Conservation (phyloP, 345 rosid genomes). For the Brassica nigra region DNA sequence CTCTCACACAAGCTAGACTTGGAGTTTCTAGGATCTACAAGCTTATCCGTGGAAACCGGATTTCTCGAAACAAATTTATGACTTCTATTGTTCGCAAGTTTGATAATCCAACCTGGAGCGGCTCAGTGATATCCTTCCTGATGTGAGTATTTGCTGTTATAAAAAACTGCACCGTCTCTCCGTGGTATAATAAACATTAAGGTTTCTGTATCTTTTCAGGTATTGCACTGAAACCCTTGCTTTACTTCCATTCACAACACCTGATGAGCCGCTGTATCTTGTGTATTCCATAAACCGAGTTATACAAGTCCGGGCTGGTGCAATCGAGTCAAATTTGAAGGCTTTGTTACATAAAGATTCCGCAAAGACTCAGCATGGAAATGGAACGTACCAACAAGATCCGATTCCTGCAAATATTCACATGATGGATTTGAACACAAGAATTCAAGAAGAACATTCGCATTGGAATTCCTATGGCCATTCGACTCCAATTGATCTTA, state of each 20-base stretch:
- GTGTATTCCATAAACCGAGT: conserved; percentile 88
- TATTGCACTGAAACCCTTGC: conserved; percentile 98
- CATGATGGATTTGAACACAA: conserved; percentile 63
- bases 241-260: conserved; percentile 80
- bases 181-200: conserved; percentile 23
- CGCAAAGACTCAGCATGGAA: conserved; percentile 44
- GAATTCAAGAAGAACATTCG: conserved; percentile 46
- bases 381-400: conserved; percentile 54
- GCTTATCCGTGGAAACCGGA: conserved; percentile 89
- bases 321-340: conserved; percentile 91
- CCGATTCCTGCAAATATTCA: conserved; percentile 35
- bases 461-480: conserved; percentile 41
- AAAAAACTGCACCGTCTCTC: neutral
- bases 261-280: conserved; percentile 98
- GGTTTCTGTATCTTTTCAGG: conserved; percentile 51
- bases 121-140: conserved; percentile 69
- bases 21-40: conserved; percentile 96
- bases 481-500: conserved; percentile 56
- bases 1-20: conserved; percentile 85
- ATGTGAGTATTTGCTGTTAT: conserved; percentile 59
- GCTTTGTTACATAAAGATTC: conserved; percentile 61
- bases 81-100: conserved; percentile 95
- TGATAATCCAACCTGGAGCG: conserved; percentile 74
- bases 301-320: conserved; percentile 90
- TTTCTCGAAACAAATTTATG: conserved; percentile 95